Base-by-base conservation (phyloP, 2,329 filamentous ascomycete species). In the Talaromyces verruculosus region DNA sequence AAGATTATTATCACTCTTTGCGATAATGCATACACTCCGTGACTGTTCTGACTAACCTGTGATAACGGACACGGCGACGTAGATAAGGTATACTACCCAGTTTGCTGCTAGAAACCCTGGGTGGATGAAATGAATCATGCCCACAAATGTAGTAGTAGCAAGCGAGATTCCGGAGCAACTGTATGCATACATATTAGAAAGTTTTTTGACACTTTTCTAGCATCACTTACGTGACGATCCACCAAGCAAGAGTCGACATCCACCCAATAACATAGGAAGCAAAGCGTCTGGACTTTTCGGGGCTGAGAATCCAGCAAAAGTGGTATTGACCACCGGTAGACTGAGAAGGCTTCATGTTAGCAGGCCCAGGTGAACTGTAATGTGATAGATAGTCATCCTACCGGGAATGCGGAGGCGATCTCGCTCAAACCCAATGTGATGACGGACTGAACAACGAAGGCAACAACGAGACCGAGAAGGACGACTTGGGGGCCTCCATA, bases 341-440 rank as follows among this genome's bases (percentile, higher is more conserved):
- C 41, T 43, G 41, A 19, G 41, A 19, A 5, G 41, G 41, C 41
- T 19, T 43, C 41, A 43, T 43, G 41, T 43, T 43, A 43, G 41
- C 41, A 43, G 17, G 17, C 41, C 17, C 3, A 15, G 17, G 41
- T 43, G 17, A 43, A 43, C 41, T 6, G 41, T n/a, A 43, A 43
- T 43, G 41, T 43, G 41, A 43, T 41, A 41, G 55, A 61, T 45
- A 43, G 35, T 37, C 11, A 13, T 43, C 41, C 41, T 43, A 43
- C 41, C 41, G 71, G 72, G 65, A 67, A 74, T 1, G 72, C 73
- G 10, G 72, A 74, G 13, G 69, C 68, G 35, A 74, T 28, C 55
- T 74, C 73, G 19, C 68, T 67, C 10, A 74, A 64, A 2, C 72
- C 72, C 3, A 70, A 35, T 13, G 72, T 73, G 51, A 74, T 69